These are phyloP conservation scores for Pisolithus microcarpus DNA, from an alignment of 768 basidiomycete species.

Conservation along the genomic window DNA sequence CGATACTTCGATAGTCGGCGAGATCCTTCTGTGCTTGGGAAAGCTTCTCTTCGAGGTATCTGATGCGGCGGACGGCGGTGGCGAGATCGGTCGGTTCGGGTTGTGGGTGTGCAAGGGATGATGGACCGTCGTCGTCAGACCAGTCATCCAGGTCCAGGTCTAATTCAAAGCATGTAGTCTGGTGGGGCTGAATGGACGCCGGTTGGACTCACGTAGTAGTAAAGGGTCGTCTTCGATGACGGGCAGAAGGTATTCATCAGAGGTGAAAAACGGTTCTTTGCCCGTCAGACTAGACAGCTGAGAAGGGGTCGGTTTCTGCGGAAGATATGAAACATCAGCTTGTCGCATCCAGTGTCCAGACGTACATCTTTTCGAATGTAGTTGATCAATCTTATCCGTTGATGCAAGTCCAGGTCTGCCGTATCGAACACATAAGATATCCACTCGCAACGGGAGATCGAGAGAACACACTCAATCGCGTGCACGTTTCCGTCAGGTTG, in stretches of 20 bases:
- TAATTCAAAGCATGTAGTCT: constrained; percentile 17
- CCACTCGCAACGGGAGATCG: background rate
- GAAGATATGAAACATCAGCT: background rate
- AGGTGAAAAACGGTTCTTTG: constrained; percentile 54
- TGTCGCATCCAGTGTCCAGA: background rate
- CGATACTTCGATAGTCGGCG: constrained; percentile 51
- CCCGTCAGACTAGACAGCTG: constrained; percentile 45
- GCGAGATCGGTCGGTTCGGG: constrained; percentile 23
- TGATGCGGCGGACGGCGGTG: constrained; percentile 40
- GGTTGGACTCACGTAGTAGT: constrained; percentile 65
- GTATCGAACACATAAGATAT: constrained; percentile 1
- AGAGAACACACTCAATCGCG: constrained; percentile 45
- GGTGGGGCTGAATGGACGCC: constrained; percentile 4
- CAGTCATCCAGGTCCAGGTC: constrained; percentile 65
- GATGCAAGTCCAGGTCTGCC: constrained; percentile 70
- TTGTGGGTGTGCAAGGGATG: constrained; percentile 14
- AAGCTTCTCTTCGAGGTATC: constrained; percentile 55
- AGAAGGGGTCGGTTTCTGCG: constrained; percentile 46
- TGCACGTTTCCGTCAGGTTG: constrained; percentile 47
- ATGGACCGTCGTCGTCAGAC: constrained; percentile 57
- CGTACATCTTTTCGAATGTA: constrained; percentile 72
- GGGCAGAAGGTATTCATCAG: constrained; percentile 79
- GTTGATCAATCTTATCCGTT: constrained; percentile 78
- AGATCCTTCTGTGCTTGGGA: constrained; percentile 52
- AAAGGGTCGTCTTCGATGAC: constrained; percentile 81